A percentile compares a stretch with the other conserved stretches of the same genome.
These are phyloP conservation scores for Exophiala calicioides DNA, from an alignment of 2,329 filamentous ascomycete genomes.

Conservation along the genomic window DNA sequence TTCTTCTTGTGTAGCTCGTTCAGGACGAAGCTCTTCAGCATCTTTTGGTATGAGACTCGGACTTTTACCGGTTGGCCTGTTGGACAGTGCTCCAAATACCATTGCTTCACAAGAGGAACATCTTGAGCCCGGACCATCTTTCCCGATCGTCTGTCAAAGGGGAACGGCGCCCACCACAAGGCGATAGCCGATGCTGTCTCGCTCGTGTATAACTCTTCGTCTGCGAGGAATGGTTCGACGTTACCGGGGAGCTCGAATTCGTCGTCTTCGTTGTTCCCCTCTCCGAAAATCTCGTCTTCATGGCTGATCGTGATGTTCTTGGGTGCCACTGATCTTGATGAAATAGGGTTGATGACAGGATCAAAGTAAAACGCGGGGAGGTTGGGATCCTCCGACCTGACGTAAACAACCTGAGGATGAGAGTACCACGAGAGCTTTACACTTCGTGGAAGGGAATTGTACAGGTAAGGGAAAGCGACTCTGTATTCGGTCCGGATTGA, in stretches of 20 bases:
- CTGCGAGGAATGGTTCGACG: conserved; percentile 82
- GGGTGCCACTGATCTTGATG: conserved; percentile 86
- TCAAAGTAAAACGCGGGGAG: conserved; percentile 97
- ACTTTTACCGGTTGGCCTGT: conserved; percentile 93
- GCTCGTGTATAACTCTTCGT: conserved; percentile 83
- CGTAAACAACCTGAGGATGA: conserved; percentile 88
- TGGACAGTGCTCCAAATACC: conserved; percentile 95
- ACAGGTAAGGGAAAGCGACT: conserved; percentile 90
- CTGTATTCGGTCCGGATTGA: conserved; percentile 94
- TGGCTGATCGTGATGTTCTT: conserved; percentile 91
- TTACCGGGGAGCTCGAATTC: conserved; percentile 79
- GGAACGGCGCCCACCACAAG: conserved; percentile 97
- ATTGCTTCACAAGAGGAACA: conserved; percentile 94
- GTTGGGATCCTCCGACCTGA: conserved; percentile 80
- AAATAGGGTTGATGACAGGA: conserved; percentile 96
- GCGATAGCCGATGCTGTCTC: conserved; percentile 90
- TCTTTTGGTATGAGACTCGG: conserved; percentile 95
- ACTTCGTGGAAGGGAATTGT: conserved; percentile 93
- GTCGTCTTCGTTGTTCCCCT: conserved; percentile 77
- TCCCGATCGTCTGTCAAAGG: conserved; percentile 90
- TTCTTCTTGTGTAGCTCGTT: conserved; percentile 97
- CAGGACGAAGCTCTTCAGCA: conserved; percentile 92
- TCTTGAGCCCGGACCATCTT: conserved; percentile 97
- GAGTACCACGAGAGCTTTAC: conserved; percentile 94
- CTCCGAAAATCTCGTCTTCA: conserved; percentile 90